phyloP scores from a whole-genome alignment of 129 eudicot genomes.

The Ambrosia artemisiifolia region DNA sequence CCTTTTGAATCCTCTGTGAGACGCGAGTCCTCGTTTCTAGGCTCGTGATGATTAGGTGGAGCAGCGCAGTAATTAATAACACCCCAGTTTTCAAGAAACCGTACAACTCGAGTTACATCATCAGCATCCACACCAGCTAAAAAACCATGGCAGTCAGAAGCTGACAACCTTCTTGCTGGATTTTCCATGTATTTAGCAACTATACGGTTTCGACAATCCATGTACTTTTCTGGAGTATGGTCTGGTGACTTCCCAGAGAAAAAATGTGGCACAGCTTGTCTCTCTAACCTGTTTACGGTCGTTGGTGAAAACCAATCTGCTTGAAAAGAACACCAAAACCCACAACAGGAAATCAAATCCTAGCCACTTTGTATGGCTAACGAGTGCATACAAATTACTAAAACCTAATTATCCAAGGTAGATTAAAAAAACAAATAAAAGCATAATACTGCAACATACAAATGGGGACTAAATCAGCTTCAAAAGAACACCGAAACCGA shows the following conservation, averaged over 20 bases:
- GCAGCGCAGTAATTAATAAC: slow-evolving; percentile 87
- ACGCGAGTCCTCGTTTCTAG: slow-evolving; percentile 42
- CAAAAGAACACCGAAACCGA: slow-evolving; percentile 5
- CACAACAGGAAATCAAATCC: neutral
- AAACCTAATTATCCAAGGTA: neutral
- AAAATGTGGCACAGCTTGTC: slow-evolving; percentile 95
- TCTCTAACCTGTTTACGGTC: slow-evolving; percentile 81
- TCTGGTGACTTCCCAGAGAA: slow-evolving; percentile 85
- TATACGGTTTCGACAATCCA: slow-evolving; percentile 73
- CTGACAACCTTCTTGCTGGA: slow-evolving; percentile 61
- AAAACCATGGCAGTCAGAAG: slow-evolving; percentile 59
- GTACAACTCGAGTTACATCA: slow-evolving; percentile 69
- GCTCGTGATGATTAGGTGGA: slow-evolving; percentile 40
- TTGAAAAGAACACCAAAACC: slow-evolving; percentile 8
- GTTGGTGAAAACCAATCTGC: slow-evolving; percentile 95
- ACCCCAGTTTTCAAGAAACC: slow-evolving; percentile 98
- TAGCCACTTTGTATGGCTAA: neutral
- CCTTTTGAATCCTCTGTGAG: slow-evolving; percentile 70
- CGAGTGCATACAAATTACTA: neutral
- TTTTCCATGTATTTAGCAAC: slow-evolving; percentile 89
- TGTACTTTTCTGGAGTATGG: slow-evolving; percentile 75
- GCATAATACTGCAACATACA: slow-evolving; percentile 6
- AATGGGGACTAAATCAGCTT: slow-evolving; percentile 44
- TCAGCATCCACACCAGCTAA: slow-evolving; percentile 52
- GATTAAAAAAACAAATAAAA: neutral